Evolutionary conservation across 176 grass and related monocot species (phyloP).

Genomic region (Typha latifolia): DNA sequence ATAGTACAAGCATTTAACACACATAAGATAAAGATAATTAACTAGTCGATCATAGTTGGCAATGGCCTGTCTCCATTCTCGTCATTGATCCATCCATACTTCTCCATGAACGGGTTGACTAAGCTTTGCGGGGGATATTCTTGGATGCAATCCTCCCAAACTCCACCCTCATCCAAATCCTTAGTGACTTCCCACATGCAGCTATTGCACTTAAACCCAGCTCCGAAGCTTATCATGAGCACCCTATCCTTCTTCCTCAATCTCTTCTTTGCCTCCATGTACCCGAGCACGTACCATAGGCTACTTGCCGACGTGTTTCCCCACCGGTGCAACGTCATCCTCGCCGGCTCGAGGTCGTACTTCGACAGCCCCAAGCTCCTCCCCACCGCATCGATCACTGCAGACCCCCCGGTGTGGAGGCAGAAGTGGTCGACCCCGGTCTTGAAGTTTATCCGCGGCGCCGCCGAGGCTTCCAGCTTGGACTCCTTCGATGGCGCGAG

Average conservation of each 20-base stretch:
- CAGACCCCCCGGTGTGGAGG: slow-evolving; percentile 73
- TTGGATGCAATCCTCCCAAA: slow-evolving; percentile 60
- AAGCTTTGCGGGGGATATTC: slow-evolving; percentile 55
- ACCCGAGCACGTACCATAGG: slow-evolving; percentile 78
- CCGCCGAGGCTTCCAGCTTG: not conserved
- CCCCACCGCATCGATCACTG: slow-evolving; percentile 64
- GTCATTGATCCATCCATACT: slow-evolving; percentile 78
- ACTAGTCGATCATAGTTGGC: not conserved
- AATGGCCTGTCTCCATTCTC: not conserved
- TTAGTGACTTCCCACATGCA: slow-evolving; percentile 60
- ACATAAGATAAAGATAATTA: not conserved
- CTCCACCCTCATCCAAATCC: slow-evolving; percentile 51
- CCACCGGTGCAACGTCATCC: slow-evolving; percentile 92
- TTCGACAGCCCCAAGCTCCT: slow-evolving; percentile 35
- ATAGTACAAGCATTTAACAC: not conserved
- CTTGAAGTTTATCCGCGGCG: slow-evolving; percentile 62
- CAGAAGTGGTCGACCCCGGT: slow-evolving; percentile 85
- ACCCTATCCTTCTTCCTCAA: slow-evolving; percentile 45
- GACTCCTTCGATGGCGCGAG: slow-evolving; percentile 8
- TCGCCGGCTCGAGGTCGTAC: slow-evolving; percentile 64
- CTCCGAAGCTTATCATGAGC: slow-evolving; percentile 80
- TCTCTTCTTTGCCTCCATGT: slow-evolving; percentile 83
- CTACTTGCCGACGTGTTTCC: slow-evolving; percentile 92
- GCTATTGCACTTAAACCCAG: slow-evolving; percentile 95
- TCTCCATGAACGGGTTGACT: slow-evolving; percentile 67